Base-by-base conservation (phyloP, 768 basidiomycete genomes). In the Boletus sp. region DNA sequence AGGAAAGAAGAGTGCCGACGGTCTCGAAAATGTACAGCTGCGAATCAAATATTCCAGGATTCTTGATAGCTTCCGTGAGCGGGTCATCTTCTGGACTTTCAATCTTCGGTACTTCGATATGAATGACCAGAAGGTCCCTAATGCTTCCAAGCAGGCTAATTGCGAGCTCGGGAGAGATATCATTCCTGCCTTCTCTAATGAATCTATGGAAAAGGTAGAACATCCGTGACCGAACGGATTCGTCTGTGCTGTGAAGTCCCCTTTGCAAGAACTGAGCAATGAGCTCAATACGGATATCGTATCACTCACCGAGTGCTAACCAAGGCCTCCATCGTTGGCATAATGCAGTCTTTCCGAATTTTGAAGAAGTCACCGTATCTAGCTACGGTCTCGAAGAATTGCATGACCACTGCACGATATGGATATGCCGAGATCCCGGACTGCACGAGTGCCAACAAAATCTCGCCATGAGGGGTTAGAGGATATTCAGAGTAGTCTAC, bases 291-390 rank as follows among this genome's bases (percentile, higher is more conserved):
- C 1, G 46, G 23, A 43, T 33, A 29, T 23, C 21, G 15, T 10
- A 44, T 49, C 23, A 72, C 87, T 55, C 67, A 94, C 94, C 91
- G 80, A 55, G 71, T 54, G 63, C 89, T 92, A 27, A 98, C 80
- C 80, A 99, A 90, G 11, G 90, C 90, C 62, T 93, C 88, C 32
- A 99, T 75, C 2, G 91, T 83, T 2, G 92, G 90, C 61, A 91
- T 77, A 49, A 98, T 90, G 62, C 86, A 91, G 53, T 92, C 89
- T 62, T 87, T 90, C 58, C 93, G 85, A 23, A 94, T 85, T 70
- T 90, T 93, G 84, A 98, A 98, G 70, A 99, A 98, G 63, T 98
- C 97, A 34, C 84, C 82, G 67, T 98, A 99, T 45, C 97, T 83
- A n/a, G 90, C 82, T 11, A 81, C 82, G 5, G 90, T 89, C 72